Evolutionary conservation across 768 basidiomycete species (phyloP).

Genomic region (Clitopilus passeckerianus): DNA sequence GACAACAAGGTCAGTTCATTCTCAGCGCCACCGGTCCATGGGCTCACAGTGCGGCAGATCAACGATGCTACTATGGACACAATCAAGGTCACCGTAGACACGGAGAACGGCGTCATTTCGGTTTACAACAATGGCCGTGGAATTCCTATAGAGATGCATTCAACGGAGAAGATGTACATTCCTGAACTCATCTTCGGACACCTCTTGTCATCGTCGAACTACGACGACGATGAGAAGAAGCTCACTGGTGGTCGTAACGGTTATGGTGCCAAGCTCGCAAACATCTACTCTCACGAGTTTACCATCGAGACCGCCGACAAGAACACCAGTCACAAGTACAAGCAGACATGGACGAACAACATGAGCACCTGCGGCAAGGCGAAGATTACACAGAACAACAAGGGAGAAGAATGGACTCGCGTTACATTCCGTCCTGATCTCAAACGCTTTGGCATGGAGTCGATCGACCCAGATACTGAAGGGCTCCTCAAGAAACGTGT

Average conservation of each 20-base stretch:
- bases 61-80: constrained; percentile 91
- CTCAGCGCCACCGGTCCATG: no score
- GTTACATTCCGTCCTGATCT: constrained; percentile 94
- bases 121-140: constrained; percentile 95
- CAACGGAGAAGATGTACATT: constrained; percentile 89
- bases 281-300: constrained; percentile 97
- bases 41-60: no score
- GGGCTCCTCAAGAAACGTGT: constrained; percentile 90
- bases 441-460: constrained; percentile 84
- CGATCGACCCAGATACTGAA: constrained; percentile 88
- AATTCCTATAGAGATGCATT: constrained; percentile 96
- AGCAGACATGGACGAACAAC: constrained; percentile 91
- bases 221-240: constrained; percentile 98
- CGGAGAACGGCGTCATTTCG: constrained; percentile 80
- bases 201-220: constrained; percentile 91
- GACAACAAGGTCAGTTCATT: constrained; percentile 83
- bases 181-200: constrained; percentile 98
- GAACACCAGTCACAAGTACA: constrained; percentile 82
- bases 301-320: constrained; percentile 94
- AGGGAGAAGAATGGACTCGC: constrained; percentile 86
- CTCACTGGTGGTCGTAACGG: constrained; percentile 98
- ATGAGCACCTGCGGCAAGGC: constrained; percentile 86
- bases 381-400: constrained; percentile 90
- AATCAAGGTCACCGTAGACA: constrained; percentile 83
- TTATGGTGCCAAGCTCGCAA: constrained; percentile 96